Evolutionary conservation across 2,329 filamentous ascomycete genomes (phyloP).

Genomic region (Penicillium sp.): DNA sequence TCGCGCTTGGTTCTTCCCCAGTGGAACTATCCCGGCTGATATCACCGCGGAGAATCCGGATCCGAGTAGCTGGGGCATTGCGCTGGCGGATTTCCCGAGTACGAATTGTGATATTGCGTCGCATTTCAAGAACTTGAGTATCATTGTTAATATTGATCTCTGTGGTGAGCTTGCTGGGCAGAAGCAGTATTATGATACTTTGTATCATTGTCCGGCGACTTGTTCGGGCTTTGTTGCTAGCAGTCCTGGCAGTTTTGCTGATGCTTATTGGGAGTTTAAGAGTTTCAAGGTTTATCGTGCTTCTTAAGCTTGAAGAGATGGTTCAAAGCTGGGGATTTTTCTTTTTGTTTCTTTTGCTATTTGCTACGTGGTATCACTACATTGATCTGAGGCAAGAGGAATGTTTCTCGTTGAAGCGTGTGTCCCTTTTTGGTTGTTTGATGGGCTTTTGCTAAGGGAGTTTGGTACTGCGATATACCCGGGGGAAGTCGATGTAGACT

Average conservation of each 20-base stretch:
- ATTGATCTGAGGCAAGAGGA: neutral
- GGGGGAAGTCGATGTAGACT: neutral
- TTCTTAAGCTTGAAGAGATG: neutral
- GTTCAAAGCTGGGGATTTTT: neutral
- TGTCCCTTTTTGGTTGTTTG: neutral
- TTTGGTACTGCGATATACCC: neutral
- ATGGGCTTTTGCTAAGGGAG: neutral
- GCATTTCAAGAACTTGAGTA: constrained; percentile 66
- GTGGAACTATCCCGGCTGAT: constrained; percentile 52
- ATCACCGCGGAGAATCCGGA: constrained; percentile 55
- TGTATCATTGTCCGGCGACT: constrained; percentile 50
- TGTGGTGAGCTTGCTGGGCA: constrained; percentile 57
- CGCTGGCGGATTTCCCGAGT: constrained; percentile 64
- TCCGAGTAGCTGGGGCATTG: constrained; percentile 61
- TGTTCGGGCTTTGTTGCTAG: constrained; percentile 60
- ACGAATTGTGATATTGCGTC: constrained; percentile 60
- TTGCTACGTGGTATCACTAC: neutral
- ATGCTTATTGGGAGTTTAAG: constrained; percentile 67
- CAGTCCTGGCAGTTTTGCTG: constrained; percentile 55
- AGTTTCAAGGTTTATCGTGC: constrained; percentile 59
- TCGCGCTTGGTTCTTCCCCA: constrained; percentile 61
- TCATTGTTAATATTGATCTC: constrained; percentile 65
- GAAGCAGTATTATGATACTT: constrained; percentile 32
- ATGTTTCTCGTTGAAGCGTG: neutral
- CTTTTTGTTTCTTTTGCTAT: neutral